A percentile compares a stretch with the other conserved stretches of the same genome.
Evolutionary conservation across 2,329 filamentous ascomycete genomes (phyloP).

Genomic region (Teratosphaeria pseudoeucalypti): DNA sequence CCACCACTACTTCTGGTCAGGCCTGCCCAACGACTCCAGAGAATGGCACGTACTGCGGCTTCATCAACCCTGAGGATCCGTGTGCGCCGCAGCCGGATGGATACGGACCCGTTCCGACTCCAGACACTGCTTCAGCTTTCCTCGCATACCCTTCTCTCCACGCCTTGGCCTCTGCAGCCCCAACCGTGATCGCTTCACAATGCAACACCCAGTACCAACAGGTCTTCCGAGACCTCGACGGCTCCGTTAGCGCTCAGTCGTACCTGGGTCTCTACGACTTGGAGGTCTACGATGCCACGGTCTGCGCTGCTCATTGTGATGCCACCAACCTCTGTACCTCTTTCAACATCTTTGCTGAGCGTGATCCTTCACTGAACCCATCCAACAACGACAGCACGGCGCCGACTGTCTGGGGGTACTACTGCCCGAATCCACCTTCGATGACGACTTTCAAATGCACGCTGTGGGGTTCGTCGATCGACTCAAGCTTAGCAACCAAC

Average conservation of each 20-base stretch:
- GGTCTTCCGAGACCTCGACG: background rate
- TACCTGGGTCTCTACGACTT: background rate
- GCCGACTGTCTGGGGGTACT: slow-evolving; percentile 12
- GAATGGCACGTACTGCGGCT: slow-evolving; percentile 1
- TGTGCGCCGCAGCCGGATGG: background rate
- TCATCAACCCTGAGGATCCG: background rate
- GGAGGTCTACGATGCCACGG: background rate
- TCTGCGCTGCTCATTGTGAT: background rate
- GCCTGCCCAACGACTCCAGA: slow-evolving; percentile 17
- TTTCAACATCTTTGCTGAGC: background rate
- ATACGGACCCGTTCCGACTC: background rate
- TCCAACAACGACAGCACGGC: slow-evolving; percentile 13
- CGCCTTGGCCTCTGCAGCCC: background rate
- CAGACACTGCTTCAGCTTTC: background rate
- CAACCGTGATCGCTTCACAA: background rate
- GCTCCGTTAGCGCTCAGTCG: background rate
- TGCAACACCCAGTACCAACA: background rate
- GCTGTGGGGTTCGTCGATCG: background rate
- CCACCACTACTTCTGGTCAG: slow-evolving; percentile 12
- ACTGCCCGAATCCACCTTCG: background rate
- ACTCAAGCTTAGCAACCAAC: slow-evolving; percentile 7
- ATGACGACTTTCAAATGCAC: background rate
- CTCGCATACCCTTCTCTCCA: background rate
- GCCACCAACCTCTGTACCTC: background rate
- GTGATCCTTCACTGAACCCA: background rate